Evolutionary conservation across 352 stramenopile genomes (phyloP).

Genomic region (Phytophthora constricta): DNA sequence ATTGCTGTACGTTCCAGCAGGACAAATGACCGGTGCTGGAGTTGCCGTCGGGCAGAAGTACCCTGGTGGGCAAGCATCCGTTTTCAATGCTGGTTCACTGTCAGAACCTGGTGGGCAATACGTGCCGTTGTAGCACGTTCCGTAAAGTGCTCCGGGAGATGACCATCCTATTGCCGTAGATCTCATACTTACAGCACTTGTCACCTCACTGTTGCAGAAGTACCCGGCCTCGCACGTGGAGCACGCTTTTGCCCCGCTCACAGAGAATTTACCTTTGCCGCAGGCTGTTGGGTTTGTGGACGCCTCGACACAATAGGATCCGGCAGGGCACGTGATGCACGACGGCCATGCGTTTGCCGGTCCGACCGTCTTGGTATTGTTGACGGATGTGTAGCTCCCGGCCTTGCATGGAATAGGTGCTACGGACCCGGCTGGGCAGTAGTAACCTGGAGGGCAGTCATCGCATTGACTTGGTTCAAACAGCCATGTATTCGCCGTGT

Average conservation of each 20-base stretch:
- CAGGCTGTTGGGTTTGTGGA: constrained; percentile 70
- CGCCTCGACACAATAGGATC: constrained; percentile 83
- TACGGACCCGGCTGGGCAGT: constrained; percentile 71
- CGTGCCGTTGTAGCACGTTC: constrained; percentile 88
- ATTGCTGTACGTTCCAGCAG: constrained; percentile 87
- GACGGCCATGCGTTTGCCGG: constrained; percentile 57
- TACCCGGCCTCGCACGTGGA: constrained; percentile 68
- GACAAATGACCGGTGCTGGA: constrained; percentile 72
- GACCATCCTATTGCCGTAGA: constrained; percentile 62
- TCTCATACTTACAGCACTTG: constrained; percentile 70
- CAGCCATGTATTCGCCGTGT: constrained; percentile 74
- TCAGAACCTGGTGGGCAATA: constrained; percentile 79
- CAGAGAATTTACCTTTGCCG: constrained; percentile 68
- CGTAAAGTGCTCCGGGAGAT: constrained; percentile 60
- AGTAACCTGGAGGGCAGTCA: constrained; percentile 78
- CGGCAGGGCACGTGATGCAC: constrained; percentile 81
- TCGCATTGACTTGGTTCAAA: constrained; percentile 81
- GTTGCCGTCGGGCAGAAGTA: constrained; percentile 85
- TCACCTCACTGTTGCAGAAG: constrained; percentile 82
- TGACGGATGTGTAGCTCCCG: constrained; percentile 75
- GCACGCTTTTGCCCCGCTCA: constrained; percentile 61
- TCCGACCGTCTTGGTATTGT: constrained; percentile 75
- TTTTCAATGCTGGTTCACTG: constrained; percentile 70
- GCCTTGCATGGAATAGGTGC: constrained; percentile 72
- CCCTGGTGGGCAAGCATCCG: constrained; percentile 78